These are phyloP conservation scores for Candida ficus DNA, from an alignment of 805 yeast genomes.

Conservation along the genomic window DNA sequence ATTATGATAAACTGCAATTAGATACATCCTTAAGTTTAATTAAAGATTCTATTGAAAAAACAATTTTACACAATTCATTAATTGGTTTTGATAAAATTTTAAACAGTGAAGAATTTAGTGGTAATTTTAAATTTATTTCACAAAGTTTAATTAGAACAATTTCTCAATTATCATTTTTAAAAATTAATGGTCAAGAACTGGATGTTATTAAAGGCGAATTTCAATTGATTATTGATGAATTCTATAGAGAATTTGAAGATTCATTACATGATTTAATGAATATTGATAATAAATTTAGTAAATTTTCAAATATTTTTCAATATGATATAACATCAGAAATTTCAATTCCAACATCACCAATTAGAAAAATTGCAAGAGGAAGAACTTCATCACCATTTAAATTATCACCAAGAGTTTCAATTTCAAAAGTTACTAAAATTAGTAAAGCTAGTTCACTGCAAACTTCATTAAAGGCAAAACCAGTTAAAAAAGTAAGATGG, in stretches of 20 bases:
- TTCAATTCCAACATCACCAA: conserved; percentile 23
- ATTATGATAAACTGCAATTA: conserved; percentile 36
- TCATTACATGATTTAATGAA: conserved; percentile 27
- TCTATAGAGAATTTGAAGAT: conserved; percentile 21
- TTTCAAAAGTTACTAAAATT: conserved; percentile 13
- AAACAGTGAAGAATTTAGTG: conserved; percentile 24
- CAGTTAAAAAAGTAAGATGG: conserved; percentile 42
- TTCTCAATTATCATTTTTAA: conserved; percentile 13
- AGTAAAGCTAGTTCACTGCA: conserved; percentile 13
- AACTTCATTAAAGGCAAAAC: conserved; percentile 19
- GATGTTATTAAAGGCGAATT: conserved; percentile 16
- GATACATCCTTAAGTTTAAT: conserved; percentile 37
- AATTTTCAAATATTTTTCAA: conserved; percentile 25
- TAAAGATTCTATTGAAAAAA: conserved; percentile 45
- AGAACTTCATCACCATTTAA: conserved; percentile 21
- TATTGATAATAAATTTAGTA: conserved; percentile 32
- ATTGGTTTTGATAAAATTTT: conserved; percentile 46
- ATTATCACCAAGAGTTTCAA: conserved; percentile 21
- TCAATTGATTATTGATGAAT: conserved; percentile 13
- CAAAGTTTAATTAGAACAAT: conserved; percentile 11
- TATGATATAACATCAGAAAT: conserved; percentile 19
- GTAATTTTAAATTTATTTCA: conserved; percentile 18
- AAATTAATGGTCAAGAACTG: conserved; percentile 10
- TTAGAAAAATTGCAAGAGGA: conserved; percentile 18
- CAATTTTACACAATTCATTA: conserved; percentile 51